Evolutionary conservation across 129 eudicot species (phyloP), one percentile per base, ranked within the genome.

Genomic region (Arctium lappa): DNA sequence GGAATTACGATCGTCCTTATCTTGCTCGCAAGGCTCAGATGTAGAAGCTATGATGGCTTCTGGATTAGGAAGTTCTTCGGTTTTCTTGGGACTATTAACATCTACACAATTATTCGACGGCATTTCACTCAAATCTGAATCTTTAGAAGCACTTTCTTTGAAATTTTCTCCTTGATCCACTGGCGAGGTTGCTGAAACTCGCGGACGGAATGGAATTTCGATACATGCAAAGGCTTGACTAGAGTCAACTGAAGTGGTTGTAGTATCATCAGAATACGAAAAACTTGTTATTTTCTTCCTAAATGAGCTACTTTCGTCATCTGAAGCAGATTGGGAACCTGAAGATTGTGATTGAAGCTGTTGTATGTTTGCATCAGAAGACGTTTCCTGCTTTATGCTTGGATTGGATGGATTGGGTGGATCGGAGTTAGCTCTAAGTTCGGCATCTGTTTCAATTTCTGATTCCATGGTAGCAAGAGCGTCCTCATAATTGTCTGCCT

Each of bases 381-480:
- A 66, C 8, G 69, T 36, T 65, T 50, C 80, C 66, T 86, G 82
- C 44, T 82, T 85, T 80, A 60, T 27, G 78, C 73, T 79, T 22
- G 31, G 80, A 85, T 85, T 85, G n/a, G 82, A 72, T 22, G 31
- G 80, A 85, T 85, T 85, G n/a, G 82, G 68, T 31, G 62, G 80
- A 85, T 85, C 86, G 27, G 83, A 74, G 82, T 81, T 87, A 77
- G 69, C 69, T 76, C 86, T 89, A 38, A 84, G 8, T 74, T 92
- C 97, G 3, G 88, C 79, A 65, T 92, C 97, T 27, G 89, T 89
- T 72, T 91, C 98, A 32, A 89, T 80, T 84, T 92, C 98, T 69
- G 93, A 84, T 11, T 89, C 98, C 87, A 92, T 91, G 6, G 91
- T 89, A 74, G 96, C 91, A 82, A 91, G 91, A 56, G 98, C 98